Base-by-base conservation (phyloP, 768 basidiomycete genomes). In the Suillus clintonianus region DNA sequence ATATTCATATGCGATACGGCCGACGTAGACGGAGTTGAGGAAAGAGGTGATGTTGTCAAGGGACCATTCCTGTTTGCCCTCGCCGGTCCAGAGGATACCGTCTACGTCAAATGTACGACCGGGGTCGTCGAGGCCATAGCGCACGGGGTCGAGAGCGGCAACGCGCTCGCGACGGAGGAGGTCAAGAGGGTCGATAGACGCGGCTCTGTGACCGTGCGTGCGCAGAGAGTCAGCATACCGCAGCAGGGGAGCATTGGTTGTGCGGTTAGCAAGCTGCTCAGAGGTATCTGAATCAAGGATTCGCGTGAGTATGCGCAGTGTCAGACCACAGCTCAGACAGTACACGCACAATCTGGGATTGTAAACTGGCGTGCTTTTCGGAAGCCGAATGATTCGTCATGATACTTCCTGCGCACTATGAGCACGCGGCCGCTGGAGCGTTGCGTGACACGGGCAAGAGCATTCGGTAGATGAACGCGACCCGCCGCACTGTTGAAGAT, bases 181-280 rank as follows among this genome's bases (percentile, higher is more conserved):
- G 74, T 95, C 94, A 41, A 97, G 78, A 0, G 95, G 95, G 71
- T 97, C 95, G 47, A 97, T 91, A 48, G 85, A 82, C 0, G 94
- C 93, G 4, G 93, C 92, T 36, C 92, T 86, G 70, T 95, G 94
- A 0, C 90, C 91, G 67, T 94, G 91, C 0, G 82, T 88, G n/a
- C 94, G 85, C 68, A 97, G 83, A 2, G 91, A 89, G 72, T 97
- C 95, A 13, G 95, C 92, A 71, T 95, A 96, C 39, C 95, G 90
- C 50, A 96, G 78, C 19, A 97, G 79, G 4, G 92, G 80, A 0
- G 94, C 93, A 68, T 96, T 95, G 4, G 73, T 71, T 15, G 81
- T 81, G 10, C 95, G 84, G 74, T 92, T 92, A 59, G 80, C 72
- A 15, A 94, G 80, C 68, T 93, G 91, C 0, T 79, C 78, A 1